Percentiles rank a stretch among this genome's conserved stretches.
phyloP scores from a whole-genome alignment of 345 rosid species.

The Acer negundo region DNA sequence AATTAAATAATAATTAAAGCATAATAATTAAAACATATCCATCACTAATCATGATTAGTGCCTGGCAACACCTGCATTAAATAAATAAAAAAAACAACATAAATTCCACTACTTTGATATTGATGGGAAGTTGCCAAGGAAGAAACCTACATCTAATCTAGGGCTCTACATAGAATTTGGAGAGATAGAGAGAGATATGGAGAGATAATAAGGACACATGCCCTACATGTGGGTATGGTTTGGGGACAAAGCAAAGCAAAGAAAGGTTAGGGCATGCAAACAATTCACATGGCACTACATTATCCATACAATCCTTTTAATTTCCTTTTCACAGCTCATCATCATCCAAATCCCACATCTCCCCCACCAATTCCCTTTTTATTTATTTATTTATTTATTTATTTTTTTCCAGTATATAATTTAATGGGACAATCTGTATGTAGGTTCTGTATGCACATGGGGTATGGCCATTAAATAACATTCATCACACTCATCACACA shows the following conservation, averaged over 20 bases:
- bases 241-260: conserved; percentile 47
- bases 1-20: neutral
- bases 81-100: conserved; percentile 13
- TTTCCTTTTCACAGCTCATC: conserved; percentile 44
- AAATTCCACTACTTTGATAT: conserved; percentile 24
- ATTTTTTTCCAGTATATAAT: too few species aligned
- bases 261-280: conserved; percentile 30
- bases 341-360: conserved; percentile 36
- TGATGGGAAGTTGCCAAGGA: conserved; percentile 31
- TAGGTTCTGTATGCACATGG: conserved; percentile 17
- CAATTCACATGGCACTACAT: conserved; percentile 52
- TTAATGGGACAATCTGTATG: conserved; percentile 15
- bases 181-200: neutral
- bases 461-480: conserved; percentile 21
- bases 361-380: conserved; percentile 2
- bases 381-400: neutral
- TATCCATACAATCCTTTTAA: conserved; percentile 12
- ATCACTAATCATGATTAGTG: conserved; percentile 31
- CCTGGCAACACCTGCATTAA: conserved; percentile 16
- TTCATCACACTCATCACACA: neutral
- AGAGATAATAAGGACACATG: conserved; percentile 24
- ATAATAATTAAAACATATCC: neutral
- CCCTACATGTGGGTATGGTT: conserved; percentile 65
- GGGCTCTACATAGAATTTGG: neutral
- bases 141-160: neutral